Evolutionary conservation across 2,329 filamentous ascomycete genomes (phyloP).

Genomic region (Botryosphaeria dothidea): DNA sequence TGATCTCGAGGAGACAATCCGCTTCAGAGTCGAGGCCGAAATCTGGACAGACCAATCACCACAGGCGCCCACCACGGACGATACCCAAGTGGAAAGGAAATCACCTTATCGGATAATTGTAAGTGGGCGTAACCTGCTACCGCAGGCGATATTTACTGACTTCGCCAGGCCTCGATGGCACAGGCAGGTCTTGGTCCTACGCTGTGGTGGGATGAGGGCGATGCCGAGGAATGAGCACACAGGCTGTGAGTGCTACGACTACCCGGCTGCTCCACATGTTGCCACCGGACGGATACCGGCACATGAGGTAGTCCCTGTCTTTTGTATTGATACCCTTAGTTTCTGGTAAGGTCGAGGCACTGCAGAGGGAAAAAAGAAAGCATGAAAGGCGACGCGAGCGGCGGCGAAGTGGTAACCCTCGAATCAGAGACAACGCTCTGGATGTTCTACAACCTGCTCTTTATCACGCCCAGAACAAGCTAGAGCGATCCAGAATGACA

Average conservation of each 20-base stretch:
- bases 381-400: neutral
- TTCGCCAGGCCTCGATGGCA: conserved; percentile 47
- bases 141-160: neutral
- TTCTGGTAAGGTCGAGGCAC: neutral
- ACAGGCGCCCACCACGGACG: conserved; percentile 68
- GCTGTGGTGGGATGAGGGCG: conserved; percentile 45
- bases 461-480: neutral
- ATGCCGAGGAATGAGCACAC: conserved; percentile 9
- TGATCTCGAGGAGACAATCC: conserved; percentile 85
- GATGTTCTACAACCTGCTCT: neutral
- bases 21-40: conserved; percentile 83
- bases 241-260: neutral
- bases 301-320: neutral
- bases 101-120: conserved; percentile 69
- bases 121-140: conserved; percentile 23
- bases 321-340: neutral
- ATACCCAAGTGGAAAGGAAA: conserved; percentile 62
- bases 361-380: neutral
- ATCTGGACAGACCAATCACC: conserved; percentile 91
- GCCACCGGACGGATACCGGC: neutral
- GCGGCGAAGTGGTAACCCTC: neutral
- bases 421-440: neutral
- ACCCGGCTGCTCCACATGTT: neutral
- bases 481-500: neutral
- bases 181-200: conserved; percentile 49